Evolutionary conservation across 2,329 filamentous ascomycete genomes (phyloP), one percentile per base, ranked within the genome.

Genomic region (Helicocarpus griseus): DNA sequence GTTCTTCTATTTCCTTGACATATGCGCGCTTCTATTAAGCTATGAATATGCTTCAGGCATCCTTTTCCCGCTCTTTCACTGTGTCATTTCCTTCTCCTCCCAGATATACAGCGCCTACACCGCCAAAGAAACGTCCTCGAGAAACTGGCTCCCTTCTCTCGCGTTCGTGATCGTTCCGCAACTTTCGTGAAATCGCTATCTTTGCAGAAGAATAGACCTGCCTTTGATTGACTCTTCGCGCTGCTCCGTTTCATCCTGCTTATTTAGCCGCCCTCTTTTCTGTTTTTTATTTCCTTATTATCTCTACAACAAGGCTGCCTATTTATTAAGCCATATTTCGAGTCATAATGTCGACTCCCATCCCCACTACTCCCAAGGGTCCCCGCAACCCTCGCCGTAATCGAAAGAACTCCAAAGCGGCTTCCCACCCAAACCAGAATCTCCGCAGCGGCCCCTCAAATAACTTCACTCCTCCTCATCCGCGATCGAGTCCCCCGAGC

Each of bases 251-350:
- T 51, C 51, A 57, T 57, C 54, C 45, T 53, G 57, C 40, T 17
- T 43, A 49, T 51, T 49, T 50, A 35, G 45, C 52, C 44, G 49
- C 33, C 53, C 43, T 26, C 8, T 41, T 51, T 36, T 54, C 52
- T 53, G 51, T 60, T 62, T 56, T 58, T 63, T 55, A 61, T 57
- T 61, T 57, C 60, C 56, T 62, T 60, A 44, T 44, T 62, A 52
- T 54, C 50, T 54, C 55, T 56, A 60, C 55, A 58, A 57, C 57
- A 61, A 65, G 72, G 70, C 70, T 73, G 70, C 66, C 63, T 75
- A 76, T 76, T 74, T 75, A 69, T 73, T 70, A 73, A 75, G 69
- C 69, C 69, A 60, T 64, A 64, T 50, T 43, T 24, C 19, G 22
- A 49, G 59, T 65, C 61, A 59, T 56, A 56, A 77, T 77, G 75